These are phyloP conservation scores for Trichophyton rubrum DNA, from an alignment of 2,329 filamentous ascomycete species.

Conservation along the genomic window DNA sequence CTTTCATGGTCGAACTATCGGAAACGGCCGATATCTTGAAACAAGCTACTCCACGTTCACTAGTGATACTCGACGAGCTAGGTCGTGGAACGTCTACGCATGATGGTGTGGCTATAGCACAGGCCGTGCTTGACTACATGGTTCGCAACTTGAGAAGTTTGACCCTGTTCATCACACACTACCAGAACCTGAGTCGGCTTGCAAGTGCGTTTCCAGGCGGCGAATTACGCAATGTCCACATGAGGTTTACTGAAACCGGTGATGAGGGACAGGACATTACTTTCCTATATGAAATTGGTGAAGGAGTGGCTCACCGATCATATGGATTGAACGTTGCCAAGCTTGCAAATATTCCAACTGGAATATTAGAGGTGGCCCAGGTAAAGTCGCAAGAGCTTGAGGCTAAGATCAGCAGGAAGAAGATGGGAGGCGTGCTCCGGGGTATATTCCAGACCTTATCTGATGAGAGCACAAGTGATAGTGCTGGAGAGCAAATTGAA, in stretches of 20 bases:
- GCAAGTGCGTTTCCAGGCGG: conserved; percentile 53
- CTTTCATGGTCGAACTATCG: conserved; percentile 95
- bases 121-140: conserved; percentile 77
- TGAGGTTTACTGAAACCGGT: conserved; percentile 60
- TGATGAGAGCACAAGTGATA: conserved; percentile 13
- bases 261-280: conserved; percentile 59
- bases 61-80: conserved; percentile 90
- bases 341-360: conserved; percentile 65
- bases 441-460: conserved; percentile 15
- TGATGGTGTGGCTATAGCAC: conserved; percentile 90
- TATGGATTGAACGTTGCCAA: conserved; percentile 91
- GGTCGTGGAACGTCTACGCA: conserved; percentile 89
- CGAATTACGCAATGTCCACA: conserved; percentile 77
- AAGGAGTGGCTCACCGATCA: conserved; percentile 82
- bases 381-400: conserved; percentile 71
- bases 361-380: conserved; percentile 67
- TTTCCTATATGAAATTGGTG: conserved; percentile 83
- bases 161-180: conserved; percentile 95
- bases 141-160: conserved; percentile 61
- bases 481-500: conserved; percentile 16
- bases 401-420: conserved; percentile 52
- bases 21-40: conserved; percentile 88
- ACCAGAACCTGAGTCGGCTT: conserved; percentile 71
- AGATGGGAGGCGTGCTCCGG: conserved; percentile 37
- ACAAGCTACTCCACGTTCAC: conserved; percentile 66